Evolutionary conservation across 1,284 basidiomycete genomes (phyloP).

Genomic region (Heliocybe sulcata): DNA sequence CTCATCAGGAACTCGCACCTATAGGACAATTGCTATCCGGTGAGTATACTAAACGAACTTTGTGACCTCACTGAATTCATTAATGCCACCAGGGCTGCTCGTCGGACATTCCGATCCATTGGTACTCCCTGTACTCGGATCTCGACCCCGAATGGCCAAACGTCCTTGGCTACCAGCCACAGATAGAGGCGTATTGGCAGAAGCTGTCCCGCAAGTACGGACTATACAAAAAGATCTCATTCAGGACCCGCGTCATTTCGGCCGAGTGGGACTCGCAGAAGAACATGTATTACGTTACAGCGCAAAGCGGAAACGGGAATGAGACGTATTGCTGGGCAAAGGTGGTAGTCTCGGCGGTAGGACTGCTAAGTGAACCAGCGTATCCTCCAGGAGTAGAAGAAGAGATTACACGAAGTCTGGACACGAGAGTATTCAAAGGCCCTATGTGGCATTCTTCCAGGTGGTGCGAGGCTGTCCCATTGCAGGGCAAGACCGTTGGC

Average conservation of each 20-base stretch:
- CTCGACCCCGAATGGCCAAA: slow-evolving; percentile 43
- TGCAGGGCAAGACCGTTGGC: slow-evolving; percentile 46
- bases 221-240: slow-evolving; percentile 29
- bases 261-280: slow-evolving; percentile 37
- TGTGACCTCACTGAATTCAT: neutral
- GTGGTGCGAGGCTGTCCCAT: slow-evolving; percentile 48
- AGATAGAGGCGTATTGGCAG: slow-evolving; percentile 45
- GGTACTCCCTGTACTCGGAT: slow-evolving; percentile 50
- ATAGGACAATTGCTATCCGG: slow-evolving; percentile 33
- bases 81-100: slow-evolving; percentile 35
- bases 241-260: slow-evolving; percentile 31
- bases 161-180: slow-evolving; percentile 36
- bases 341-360: slow-evolving; percentile 35
- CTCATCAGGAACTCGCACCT: neutral
- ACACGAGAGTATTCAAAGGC: slow-evolving; percentile 41
- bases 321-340: slow-evolving; percentile 25
- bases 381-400: slow-evolving; percentile 21
- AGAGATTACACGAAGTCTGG: slow-evolving; percentile 24
- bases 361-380: slow-evolving; percentile 35
- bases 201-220: slow-evolving; percentile 34
- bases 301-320: slow-evolving; percentile 25
- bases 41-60: slow-evolving; percentile 8
- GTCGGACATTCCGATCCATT: slow-evolving; percentile 44
- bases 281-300: slow-evolving; percentile 30
- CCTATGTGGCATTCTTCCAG: slow-evolving; percentile 44